Percentiles rank a stretch among this genome's conserved stretches.
These are phyloP conservation scores for Psilocybe sp. DNA, from an alignment of 768 basidiomycete genomes.

Conservation along the genomic window DNA sequence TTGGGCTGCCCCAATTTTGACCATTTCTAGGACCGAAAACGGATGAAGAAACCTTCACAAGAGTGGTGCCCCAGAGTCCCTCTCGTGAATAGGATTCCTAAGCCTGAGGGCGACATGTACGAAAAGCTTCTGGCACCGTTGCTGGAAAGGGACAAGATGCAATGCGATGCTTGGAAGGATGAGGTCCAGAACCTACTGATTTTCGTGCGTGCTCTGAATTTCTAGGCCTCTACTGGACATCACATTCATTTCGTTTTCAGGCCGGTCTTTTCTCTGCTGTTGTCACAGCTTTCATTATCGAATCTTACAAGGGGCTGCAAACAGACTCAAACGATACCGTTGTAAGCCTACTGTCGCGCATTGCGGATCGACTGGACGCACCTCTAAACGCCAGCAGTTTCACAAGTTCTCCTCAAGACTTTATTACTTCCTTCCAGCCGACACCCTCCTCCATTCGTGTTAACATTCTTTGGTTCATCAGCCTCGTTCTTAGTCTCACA, in stretches of 20 bases:
- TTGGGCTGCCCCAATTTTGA: no score
- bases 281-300: slow-evolving; percentile 17
- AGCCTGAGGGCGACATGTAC: slow-evolving; percentile 8
- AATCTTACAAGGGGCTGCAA: slow-evolving; percentile 14
- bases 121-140: not conserved
- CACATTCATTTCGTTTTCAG: no score
- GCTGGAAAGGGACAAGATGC: slow-evolving; percentile 2
- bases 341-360: slow-evolving; percentile 2
- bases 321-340: slow-evolving; percentile 8
- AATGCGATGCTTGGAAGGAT: slow-evolving; percentile 14
- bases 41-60: no score
- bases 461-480: not conserved
- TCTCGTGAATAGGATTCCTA: not conserved
- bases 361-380: not conserved
- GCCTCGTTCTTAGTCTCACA: not conserved
- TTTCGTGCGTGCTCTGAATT: slow-evolving; percentile 11
- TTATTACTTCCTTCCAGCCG: not conserved
- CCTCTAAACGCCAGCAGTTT: not conserved
- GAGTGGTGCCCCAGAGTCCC: not conserved
- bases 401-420: not conserved
- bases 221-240: no score
- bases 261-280: slow-evolving; percentile 19
- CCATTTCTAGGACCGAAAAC: no score
- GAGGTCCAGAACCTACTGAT: slow-evolving; percentile 18
- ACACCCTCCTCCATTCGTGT: not conserved